Percentiles rank a stretch among this genome's conserved stretches.
These are phyloP conservation scores for Saccharomycopsis babjevae DNA, from an alignment of 805 yeast species.

Conservation along the genomic window DNA sequence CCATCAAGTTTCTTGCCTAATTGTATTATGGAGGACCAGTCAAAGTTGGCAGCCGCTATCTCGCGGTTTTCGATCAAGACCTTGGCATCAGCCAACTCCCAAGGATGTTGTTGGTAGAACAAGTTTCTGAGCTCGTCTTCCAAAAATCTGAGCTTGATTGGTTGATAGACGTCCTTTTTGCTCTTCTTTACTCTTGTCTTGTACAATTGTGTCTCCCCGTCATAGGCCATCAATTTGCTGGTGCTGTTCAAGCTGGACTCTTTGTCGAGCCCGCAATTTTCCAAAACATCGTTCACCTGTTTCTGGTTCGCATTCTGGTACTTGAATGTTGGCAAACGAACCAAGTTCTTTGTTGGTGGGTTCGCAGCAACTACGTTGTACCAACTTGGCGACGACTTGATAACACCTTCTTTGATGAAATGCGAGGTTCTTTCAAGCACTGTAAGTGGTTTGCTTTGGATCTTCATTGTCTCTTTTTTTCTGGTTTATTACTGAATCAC, in stretches of 20 bases:
- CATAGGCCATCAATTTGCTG: constrained; percentile 1
- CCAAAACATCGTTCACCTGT: constrained; percentile 17
- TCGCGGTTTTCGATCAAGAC: constrained; percentile 68
- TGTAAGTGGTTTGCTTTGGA: constrained; percentile 63
- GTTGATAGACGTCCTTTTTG: constrained; percentile 35
- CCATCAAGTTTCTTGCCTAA: constrained; percentile 71
- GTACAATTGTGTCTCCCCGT: constrained; percentile 21
- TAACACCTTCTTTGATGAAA: constrained; percentile 58
- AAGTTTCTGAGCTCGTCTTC: constrained; percentile 78
- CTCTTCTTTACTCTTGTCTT: constrained; percentile 37
- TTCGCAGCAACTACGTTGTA: constrained; percentile 69
- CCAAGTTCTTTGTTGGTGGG: constrained; percentile 65
- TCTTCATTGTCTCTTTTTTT: constrained; percentile 39
- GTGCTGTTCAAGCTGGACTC: constrained; percentile 16
- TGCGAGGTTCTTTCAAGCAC: constrained; percentile 77
- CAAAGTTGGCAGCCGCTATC: constrained; percentile 38
- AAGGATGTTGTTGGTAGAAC: constrained; percentile 90
- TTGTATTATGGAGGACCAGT: constrained; percentile 79
- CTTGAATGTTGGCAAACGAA: constrained; percentile 21
- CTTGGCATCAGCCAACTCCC: constrained; percentile 94
- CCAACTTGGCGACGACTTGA: constrained; percentile 77
- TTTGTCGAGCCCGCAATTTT: constrained; percentile 21
- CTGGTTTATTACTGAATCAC: too few relatives aligned
- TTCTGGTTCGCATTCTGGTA: constrained; percentile 17
- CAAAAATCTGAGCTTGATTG: constrained; percentile 45